A percentile compares a stretch with the other conserved stretches of the same genome.
Evolutionary conservation across 1,284 basidiomycete genomes (phyloP).

Genomic region (Xerocomus amazonicus): DNA sequence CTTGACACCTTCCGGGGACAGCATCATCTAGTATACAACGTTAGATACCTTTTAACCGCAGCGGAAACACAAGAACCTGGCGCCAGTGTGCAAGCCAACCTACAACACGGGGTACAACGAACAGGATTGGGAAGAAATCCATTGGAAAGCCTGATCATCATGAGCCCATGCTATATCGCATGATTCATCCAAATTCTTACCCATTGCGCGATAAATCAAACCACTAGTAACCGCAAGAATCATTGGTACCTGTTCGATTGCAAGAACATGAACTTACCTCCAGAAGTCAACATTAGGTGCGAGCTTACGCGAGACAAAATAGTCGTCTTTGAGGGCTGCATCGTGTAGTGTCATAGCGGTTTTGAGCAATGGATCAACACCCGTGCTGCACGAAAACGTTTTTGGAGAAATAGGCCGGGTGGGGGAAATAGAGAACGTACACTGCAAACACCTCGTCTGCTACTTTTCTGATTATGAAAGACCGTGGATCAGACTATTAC

Average conservation of each 20-base stretch:
- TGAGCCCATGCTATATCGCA: neutral
- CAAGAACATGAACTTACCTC: slow-evolving; percentile 35
- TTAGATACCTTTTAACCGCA: slow-evolving; percentile 8
- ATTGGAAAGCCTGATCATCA: slow-evolving; percentile 70
- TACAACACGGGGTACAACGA: slow-evolving; percentile 84
- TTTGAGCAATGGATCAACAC: slow-evolving; percentile 76
- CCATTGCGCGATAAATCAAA: slow-evolving; percentile 85
- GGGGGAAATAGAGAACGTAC: slow-evolving; percentile 36
- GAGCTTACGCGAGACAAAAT: slow-evolving; percentile 71
- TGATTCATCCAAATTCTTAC: slow-evolving; percentile 38
- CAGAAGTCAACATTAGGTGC: slow-evolving; percentile 85
- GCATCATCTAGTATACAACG: slow-evolving; percentile 64
- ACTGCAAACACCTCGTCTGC: slow-evolving; percentile 86
- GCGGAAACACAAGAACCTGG: slow-evolving; percentile 43
- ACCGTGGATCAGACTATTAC: slow-evolving; percentile 77
- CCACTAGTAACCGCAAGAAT: slow-evolving; percentile 45
- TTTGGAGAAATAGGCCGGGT: neutral
- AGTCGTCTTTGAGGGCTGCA: slow-evolving; percentile 83
- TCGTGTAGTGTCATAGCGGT: slow-evolving; percentile 87
- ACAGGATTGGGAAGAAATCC: slow-evolving; percentile 88
- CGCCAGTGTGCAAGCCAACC: slow-evolving; percentile 90
- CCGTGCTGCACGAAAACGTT: slow-evolving; percentile 50
- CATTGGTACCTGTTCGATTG: neutral
- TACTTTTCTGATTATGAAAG: slow-evolving; percentile 82
- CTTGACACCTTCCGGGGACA: slow-evolving; percentile 81